These are phyloP conservation scores for Tuber calosporum DNA, from an alignment of 495 filamentous ascomycete genomes.

Conservation along the genomic window DNA sequence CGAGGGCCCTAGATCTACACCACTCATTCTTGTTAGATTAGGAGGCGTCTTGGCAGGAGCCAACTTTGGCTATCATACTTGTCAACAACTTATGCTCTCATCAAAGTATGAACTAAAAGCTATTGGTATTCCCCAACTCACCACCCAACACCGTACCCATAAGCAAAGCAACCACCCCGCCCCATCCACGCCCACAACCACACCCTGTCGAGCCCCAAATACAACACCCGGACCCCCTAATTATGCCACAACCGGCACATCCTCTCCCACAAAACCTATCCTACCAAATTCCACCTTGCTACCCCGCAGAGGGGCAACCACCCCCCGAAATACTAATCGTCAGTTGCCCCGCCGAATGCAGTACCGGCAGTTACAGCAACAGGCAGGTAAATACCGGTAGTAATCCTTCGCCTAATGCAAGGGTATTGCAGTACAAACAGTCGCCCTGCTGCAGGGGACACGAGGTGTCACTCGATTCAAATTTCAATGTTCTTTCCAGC, in stretches of 20 bases:
- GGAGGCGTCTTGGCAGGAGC: background rate
- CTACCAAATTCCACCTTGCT: background rate
- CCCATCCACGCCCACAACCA: background rate
- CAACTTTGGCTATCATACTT: background rate
- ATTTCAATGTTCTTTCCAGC: background rate
- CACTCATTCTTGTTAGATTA: background rate
- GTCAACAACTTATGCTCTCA: background rate
- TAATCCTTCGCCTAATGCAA: background rate
- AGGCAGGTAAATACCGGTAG: background rate
- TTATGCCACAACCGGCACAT: background rate
- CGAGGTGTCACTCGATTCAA: background rate
- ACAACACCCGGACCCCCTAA: background rate
- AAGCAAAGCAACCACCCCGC: background rate
- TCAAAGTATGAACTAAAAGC: too few relatives aligned
- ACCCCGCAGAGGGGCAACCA: background rate
- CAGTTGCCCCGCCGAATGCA: background rate
- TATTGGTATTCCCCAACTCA: too few relatives aligned
- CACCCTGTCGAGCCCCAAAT: too few relatives aligned
- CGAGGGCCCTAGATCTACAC: background rate
- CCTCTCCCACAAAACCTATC: background rate
- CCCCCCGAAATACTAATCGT: background rate
- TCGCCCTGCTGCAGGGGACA: background rate
- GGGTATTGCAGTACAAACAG: background rate
- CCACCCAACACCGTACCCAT: too few relatives aligned
- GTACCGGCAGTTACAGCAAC: background rate